Evolutionary conservation across 2,329 filamentous ascomycete species (phyloP), one percentile per base, ranked within the genome.

Genomic region (Trichophyton simii): DNA sequence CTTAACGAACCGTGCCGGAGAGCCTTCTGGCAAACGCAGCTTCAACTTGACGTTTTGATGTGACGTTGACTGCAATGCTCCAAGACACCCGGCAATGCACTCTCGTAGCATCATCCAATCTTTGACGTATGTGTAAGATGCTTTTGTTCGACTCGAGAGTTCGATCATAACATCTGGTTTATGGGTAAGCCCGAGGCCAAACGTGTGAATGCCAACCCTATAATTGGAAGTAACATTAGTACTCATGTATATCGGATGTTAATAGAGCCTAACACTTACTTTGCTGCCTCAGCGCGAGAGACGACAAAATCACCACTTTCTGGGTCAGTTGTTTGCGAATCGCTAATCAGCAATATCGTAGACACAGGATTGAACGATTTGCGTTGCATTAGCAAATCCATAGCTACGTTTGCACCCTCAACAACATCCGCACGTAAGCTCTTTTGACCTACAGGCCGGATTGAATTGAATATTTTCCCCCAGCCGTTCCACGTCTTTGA

Each of bases 91-190:
- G 25, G 91, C 94, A 52, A 96, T 82, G 72, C 94, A 97, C 73
- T 99, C 94, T 31, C 94, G 87, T 41, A 99, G 82, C 92, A 97
- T 99, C 92, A 97, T 97, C 94, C 94, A 99, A 73, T 99, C 94
- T 76, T 97, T 99, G 67, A 99, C 91, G 69, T 97, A 99, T 1
- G 91, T 95, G 71, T 97, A 99, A 0, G 91, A 95, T 3, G 91
- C 94, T 77, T 97, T 99, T 2, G 94, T 99, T 63, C 91, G 83
- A 5, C 89, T 94, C 0, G 94, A 97, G 11, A 99, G 79, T 75
- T 97, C 92, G 65, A 99, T 96, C 91, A 99, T 95, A 0, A 91
- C 96, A 71, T 99, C 94, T 3, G 94, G 94, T 76, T 97, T 97
- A 76, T 99, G 94, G 0, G 92, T 97, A 79, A 96, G 85, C 59